Percentiles rank a stretch among this genome's conserved stretches.
phyloP scores from a whole-genome alignment of 176 grass and related monocot species.

The Elymus sibiricus region DNA sequence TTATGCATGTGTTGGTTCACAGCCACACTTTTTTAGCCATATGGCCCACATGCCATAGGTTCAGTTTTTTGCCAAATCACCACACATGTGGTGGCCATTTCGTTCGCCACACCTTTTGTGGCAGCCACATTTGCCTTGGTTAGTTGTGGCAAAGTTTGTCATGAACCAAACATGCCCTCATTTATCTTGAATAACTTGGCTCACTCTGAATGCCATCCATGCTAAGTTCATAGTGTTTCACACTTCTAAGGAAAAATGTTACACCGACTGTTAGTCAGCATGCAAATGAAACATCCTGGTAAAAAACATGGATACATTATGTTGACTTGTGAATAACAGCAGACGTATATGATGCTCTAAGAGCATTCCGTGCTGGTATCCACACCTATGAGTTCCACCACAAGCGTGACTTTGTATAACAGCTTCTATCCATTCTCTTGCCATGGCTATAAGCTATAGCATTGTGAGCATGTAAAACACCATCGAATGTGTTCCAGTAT shows the following conservation, averaged over 20 bases:
- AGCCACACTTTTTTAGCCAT: background rate
- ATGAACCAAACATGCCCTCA: background rate
- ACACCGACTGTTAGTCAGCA: background rate
- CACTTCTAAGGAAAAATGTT: slow-evolving; percentile 2
- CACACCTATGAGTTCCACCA: background rate
- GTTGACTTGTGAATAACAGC: background rate
- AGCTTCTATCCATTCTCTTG: slow-evolving; percentile 14
- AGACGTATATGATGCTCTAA: background rate
- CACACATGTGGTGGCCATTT: background rate
- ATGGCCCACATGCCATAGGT: background rate
- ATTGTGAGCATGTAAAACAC: slow-evolving; percentile 5
- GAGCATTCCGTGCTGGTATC: background rate
- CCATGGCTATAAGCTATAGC: slow-evolving; percentile 9
- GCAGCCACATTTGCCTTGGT: background rate
- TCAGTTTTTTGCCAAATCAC: background rate
- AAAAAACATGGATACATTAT: background rate
- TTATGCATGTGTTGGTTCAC: background rate
- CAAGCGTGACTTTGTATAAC: slow-evolving; percentile 1
- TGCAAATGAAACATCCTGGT: background rate
- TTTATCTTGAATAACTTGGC: background rate
- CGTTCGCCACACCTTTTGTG: background rate
- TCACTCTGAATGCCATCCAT: background rate
- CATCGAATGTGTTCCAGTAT: background rate
- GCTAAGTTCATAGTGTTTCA: background rate
- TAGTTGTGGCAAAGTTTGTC: background rate